Evolutionary conservation across 345 rosid species (phyloP).

Genomic region (Turnera subulata): DNA sequence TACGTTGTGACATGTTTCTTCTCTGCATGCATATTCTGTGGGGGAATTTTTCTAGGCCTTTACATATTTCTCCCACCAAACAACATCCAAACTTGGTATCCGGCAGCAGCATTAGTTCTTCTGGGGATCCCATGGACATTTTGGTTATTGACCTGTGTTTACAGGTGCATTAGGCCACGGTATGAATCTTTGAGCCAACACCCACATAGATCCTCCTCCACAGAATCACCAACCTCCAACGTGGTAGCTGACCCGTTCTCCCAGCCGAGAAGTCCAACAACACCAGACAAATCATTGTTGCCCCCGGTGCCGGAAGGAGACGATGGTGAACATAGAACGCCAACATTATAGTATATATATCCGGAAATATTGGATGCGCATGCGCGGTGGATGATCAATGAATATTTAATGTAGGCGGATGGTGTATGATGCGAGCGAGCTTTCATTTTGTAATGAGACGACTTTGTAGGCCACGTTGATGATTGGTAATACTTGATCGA

Average conservation of each 20-base stretch:
- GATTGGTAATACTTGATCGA: too few species aligned
- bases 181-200: background rate
- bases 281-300: too few species aligned
- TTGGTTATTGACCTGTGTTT: conserved; percentile 56
- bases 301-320: too few species aligned
- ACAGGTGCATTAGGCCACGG: conserved; percentile 43
- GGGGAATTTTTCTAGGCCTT: conserved; percentile 49
- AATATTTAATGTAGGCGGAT: too few species aligned
- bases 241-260: background rate
- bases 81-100: conserved; percentile 32
- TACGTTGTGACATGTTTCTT: conserved; percentile 37
- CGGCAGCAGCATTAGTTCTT: conserved; percentile 43
- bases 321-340: too few species aligned
- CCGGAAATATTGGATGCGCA: too few species aligned
- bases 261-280: background rate
- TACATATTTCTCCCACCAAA: conserved; percentile 39
- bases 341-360: too few species aligned
- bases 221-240: background rate
- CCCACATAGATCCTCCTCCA: conserved; percentile 2
- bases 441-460: too few species aligned
- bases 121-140: conserved; percentile 66
- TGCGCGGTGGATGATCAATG: background rate
- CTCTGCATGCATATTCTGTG: conserved; percentile 42
- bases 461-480: too few species aligned
- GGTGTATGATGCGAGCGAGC: too few species aligned